Conservation (phyloP, 768 basidiomycete species). For the Macrolepiota dolichaula region DNA sequence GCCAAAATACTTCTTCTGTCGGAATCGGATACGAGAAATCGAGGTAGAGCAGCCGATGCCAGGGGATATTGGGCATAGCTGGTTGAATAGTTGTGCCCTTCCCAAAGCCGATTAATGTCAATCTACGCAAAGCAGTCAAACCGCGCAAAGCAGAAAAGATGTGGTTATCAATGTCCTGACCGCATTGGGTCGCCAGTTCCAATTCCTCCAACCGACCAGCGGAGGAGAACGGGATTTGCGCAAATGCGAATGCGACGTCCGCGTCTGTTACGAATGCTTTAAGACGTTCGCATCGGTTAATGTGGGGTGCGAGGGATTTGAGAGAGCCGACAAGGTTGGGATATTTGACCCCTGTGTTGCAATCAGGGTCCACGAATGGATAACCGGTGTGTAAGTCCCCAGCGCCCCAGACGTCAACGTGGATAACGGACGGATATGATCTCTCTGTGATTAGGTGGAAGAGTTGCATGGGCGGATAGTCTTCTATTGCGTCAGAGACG, state of each 20-base stretch:
- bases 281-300: background rate
- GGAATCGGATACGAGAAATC: constrained; percentile 4
- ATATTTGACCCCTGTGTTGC: background rate
- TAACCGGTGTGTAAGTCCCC: background rate
- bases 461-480: constrained; percentile 1
- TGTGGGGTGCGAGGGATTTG: background rate
- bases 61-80: background rate
- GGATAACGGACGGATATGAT: background rate
- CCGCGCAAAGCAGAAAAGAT: background rate
- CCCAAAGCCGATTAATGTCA: background rate
- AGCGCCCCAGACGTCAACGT: background rate
- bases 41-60: constrained; percentile 6
- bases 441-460: background rate
- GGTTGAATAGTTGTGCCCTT: background rate
- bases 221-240: background rate
- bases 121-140: constrained; percentile 3
- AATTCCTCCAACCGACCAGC: background rate
- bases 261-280: background rate
- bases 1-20: constrained; percentile 6
- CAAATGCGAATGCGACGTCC: background rate
- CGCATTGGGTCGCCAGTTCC: constrained; percentile 1
- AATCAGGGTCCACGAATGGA: background rate
- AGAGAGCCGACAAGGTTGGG: background rate
- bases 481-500: background rate
- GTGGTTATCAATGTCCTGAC: background rate